Percentiles rank a stretch among this genome's conserved stretches.
Evolutionary conservation across 192 early-diverging fungal species (phyloP).

Genomic region (Coemansia sp.): DNA sequence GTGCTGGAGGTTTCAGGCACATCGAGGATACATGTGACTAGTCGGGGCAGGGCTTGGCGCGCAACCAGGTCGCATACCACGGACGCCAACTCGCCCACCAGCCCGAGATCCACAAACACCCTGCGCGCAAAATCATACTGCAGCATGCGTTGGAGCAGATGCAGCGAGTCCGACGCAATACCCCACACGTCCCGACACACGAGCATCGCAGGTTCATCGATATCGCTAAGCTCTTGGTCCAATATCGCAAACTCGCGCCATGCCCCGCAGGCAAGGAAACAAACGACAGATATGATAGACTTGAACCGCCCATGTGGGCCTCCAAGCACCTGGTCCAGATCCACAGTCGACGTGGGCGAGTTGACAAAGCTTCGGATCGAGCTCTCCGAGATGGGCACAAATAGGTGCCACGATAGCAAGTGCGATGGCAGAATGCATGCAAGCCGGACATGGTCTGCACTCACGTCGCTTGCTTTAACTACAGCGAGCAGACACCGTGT

Average conservation of each 20-base stretch:
- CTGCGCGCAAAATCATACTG: slow-evolving; percentile 3
- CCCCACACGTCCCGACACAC: slow-evolving; percentile 32
- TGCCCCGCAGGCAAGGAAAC: slow-evolving; percentile 26
- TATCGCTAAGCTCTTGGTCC: background rate
- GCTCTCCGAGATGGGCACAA: slow-evolving; percentile 11
- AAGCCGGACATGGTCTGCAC: background rate
- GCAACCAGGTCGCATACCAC: slow-evolving; percentile 9
- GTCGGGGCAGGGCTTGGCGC: background rate
- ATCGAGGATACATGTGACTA: background rate
- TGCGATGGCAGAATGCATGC: slow-evolving; percentile 26
- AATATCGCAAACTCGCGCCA: slow-evolving; percentile 13
- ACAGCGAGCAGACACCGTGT: slow-evolving; percentile 9
- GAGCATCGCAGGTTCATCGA: background rate
- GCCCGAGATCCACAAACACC: slow-evolving; percentile 5
- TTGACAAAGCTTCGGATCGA: background rate
- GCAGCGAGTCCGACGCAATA: slow-evolving; percentile 21
- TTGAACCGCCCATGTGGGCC: background rate
- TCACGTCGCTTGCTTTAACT: background rate
- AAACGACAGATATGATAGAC: slow-evolving; percentile 20
- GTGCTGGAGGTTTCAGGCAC: background rate
- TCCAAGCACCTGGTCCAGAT: background rate
- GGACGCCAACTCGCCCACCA: slow-evolving; percentile 8
- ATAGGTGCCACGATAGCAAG: slow-evolving; percentile 27
- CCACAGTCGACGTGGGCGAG: background rate
- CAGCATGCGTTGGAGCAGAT: slow-evolving; percentile 17